Evolutionary conservation across 768 basidiomycete genomes (phyloP).

Genomic region (Tulasnella sp.): DNA sequence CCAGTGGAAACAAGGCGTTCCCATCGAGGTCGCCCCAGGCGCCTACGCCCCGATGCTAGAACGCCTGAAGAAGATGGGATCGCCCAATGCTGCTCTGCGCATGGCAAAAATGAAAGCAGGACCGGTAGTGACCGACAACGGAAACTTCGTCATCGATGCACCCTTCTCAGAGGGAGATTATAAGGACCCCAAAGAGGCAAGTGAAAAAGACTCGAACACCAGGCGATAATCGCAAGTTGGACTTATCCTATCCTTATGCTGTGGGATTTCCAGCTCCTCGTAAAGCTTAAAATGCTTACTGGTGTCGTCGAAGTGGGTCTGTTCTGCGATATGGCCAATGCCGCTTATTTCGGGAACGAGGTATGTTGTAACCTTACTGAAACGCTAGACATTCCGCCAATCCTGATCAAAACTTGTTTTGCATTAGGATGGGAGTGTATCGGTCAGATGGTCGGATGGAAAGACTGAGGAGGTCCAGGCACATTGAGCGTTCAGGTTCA

Average conservation of each 20-base stretch:
- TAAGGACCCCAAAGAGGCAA: conserved; percentile 64
- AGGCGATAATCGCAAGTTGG: no score
- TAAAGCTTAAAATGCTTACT: conserved; percentile 87
- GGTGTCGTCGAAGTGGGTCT: conserved; percentile 98
- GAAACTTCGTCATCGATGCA: conserved; percentile 97
- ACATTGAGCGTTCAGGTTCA: background rate
- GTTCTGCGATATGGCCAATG: conserved; percentile 91
- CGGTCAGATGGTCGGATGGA: conserved; percentile 61
- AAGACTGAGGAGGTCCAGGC: conserved; percentile 22
- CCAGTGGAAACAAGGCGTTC: conserved; percentile 90
- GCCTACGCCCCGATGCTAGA: conserved; percentile 88
- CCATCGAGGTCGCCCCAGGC: conserved; percentile 95
- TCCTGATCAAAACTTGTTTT: background rate
- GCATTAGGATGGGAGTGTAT: conserved; percentile 68
- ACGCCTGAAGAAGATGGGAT: conserved; percentile 58
- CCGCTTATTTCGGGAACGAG: conserved; percentile 95
- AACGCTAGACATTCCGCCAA: background rate
- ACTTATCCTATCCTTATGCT: background rate
- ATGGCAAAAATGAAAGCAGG: conserved; percentile 93
- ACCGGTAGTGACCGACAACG: conserved; percentile 95
- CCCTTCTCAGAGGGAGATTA: conserved; percentile 76
- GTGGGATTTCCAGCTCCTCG: conserved; percentile 60
- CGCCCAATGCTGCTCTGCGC: conserved; percentile 73
- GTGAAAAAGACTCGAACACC: conserved; percentile 24
- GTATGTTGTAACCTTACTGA: conserved; percentile 46